A percentile compares a stretch with the other conserved stretches of the same genome.
Conservation (phyloP, 306 rosid species). For the Leucaena leucocephala region DNA sequence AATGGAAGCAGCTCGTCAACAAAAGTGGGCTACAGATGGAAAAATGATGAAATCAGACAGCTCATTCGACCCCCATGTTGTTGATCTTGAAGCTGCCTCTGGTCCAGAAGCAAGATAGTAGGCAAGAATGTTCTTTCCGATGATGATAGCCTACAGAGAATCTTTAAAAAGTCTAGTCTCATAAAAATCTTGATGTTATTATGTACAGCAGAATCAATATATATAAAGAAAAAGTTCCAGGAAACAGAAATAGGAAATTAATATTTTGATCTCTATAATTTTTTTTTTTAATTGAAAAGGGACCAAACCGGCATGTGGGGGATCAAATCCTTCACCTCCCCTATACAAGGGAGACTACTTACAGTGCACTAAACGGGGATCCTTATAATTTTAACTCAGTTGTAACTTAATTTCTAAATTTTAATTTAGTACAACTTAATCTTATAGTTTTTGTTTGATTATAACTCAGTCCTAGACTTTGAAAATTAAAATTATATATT, state of each 20-base stretch:
- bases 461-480: no score
- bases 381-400: no score
- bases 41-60: neutral
- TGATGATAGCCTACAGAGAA: neutral
- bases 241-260: neutral
- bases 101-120: slow-evolving; percentile 39
- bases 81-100: slow-evolving; percentile 27
- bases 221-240: neutral
- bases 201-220: neutral
- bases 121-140: neutral
- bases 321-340: no score
- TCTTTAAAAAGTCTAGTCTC: neutral
- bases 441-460: no score
- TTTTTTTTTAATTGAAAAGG: no score
- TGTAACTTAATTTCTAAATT: no score
- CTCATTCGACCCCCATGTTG: slow-evolving; percentile 3
- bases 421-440: no score
- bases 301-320: no score
- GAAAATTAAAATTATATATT: no score
- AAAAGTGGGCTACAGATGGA: slow-evolving; percentile 3
- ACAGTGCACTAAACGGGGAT: no score
- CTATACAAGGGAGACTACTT: no score
- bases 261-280: no score
- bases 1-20: slow-evolving; percentile 30
- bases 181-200: neutral